Percentiles rank a stretch among this genome's conserved stretches.
phyloP scores from a whole-genome alignment of 768 basidiomycete species.

The Psilocybe cyanescens region DNA sequence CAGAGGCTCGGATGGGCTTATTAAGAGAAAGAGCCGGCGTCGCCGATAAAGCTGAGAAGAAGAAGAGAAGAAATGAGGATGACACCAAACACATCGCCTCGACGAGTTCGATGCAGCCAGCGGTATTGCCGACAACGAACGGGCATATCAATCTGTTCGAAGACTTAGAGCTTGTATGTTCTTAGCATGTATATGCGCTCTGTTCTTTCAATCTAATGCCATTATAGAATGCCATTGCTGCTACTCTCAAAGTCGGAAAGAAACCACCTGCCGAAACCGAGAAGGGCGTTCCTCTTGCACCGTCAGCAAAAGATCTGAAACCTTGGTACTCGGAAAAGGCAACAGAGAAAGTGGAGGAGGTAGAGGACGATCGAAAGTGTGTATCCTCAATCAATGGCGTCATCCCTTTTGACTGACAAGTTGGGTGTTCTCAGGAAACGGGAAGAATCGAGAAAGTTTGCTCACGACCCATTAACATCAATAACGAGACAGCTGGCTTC shows the following conservation, averaged over 20 bases:
- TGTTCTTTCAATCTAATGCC: slow-evolving; percentile 29
- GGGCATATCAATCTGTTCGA: slow-evolving; percentile 88
- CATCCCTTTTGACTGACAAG: not conserved
- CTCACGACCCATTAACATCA: slow-evolving; percentile 73
- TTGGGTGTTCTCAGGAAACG: slow-evolving; percentile 47
- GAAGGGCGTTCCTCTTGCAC: slow-evolving; percentile 74
- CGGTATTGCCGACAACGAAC: slow-evolving; percentile 47
- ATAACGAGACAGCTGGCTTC: slow-evolving; percentile 69
- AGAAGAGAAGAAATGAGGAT: slow-evolving; percentile 41
- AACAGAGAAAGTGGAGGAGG: slow-evolving; percentile 29
- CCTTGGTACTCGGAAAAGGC: slow-evolving; percentile 71
- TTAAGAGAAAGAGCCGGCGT: slow-evolving; percentile 65
- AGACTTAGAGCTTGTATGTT: slow-evolving; percentile 71
- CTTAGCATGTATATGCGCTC: not conserved
- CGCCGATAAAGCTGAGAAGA: slow-evolving; percentile 29
- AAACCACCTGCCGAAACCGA: slow-evolving; percentile 61
- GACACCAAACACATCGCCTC: slow-evolving; percentile 35
- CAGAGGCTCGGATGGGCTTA: slow-evolving; percentile 74
- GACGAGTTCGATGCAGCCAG: slow-evolving; percentile 34
- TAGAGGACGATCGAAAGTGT: slow-evolving; percentile 34
- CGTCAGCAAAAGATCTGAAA: slow-evolving; percentile 74
- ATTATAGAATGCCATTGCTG: slow-evolving; percentile 50
- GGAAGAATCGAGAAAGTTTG: slow-evolving; percentile 64
- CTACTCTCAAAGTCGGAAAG: slow-evolving; percentile 52
- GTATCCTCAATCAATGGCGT: not conserved